A percentile compares a stretch with the other conserved stretches of the same genome.
Conservation (phyloP, 495 filamentous ascomycete genomes). For the Bacidia gigantensis region DNA sequence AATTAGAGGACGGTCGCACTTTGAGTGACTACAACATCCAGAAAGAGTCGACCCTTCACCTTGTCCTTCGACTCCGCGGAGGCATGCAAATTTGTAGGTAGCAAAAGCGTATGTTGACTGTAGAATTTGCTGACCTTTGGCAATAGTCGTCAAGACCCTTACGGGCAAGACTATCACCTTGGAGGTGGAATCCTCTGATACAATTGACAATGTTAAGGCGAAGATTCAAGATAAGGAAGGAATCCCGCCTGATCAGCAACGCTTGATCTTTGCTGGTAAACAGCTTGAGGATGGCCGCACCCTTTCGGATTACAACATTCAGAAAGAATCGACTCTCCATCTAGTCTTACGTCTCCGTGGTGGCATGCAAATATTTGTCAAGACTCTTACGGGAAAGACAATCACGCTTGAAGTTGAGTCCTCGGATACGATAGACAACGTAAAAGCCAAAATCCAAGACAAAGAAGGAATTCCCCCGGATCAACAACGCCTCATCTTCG, state of each 20-base stretch:
- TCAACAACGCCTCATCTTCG: constrained; percentile 90
- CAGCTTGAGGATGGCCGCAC: constrained; percentile 60
- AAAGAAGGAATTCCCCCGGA: constrained; percentile 94
- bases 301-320: constrained; percentile 61
- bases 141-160: constrained; percentile 71
- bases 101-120: constrained; percentile 11
- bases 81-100: constrained; percentile 94
- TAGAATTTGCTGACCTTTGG: constrained; percentile 13
- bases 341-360: constrained; percentile 57
- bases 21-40: constrained; percentile 98
- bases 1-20: constrained; percentile 92
- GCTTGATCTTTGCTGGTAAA: constrained; percentile 60
- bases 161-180: constrained; percentile 98
- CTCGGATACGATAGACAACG: constrained; percentile 94
- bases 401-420: constrained; percentile 60
- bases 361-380: constrained; percentile 66
- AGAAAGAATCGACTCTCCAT: constrained; percentile 59
- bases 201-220: constrained; percentile 88
- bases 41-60: constrained; percentile 91
- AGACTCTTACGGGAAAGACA: constrained; percentile 59
- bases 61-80: constrained; percentile 94
- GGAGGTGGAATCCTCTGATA: constrained; percentile 90
- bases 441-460: constrained; percentile 96
- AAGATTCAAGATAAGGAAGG: constrained; percentile 73
- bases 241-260: constrained; percentile 66